Evolutionary conservation across 768 basidiomycete species (phyloP), one percentile per base, ranked within the genome.

Genomic region (Phylloporus rhodoxanthus): DNA sequence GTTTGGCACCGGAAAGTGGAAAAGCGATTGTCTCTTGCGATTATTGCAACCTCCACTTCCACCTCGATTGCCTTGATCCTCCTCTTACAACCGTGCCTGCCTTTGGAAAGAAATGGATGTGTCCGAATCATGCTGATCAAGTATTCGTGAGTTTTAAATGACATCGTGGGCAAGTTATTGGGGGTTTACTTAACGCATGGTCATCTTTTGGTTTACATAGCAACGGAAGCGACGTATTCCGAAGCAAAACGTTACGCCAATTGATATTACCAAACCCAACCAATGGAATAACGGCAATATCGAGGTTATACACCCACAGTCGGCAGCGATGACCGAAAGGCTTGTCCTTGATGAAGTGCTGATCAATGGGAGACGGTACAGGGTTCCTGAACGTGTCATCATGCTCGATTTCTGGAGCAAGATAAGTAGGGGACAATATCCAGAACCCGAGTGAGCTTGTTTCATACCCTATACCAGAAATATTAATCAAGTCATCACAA

Each of bases 401-500:
- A 78, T 89, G 40, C 78, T 99, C 42, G 95, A 99, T 66, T 99
- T 99, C 62, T 98, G 95, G 94, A 84, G 81, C 49, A 93, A 87
- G 66, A 73, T 89, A 50, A 78, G 69, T 56, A 68, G 71, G 47
- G 76, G 75, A 50, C 68, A 61, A 26, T 68, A 68, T 52, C 68
- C 63, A 30, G 68, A 69, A 48, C 55, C 68, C 40, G 70, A 66
- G 82, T 80, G 55, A 57, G 72, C 69, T 47, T 49, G 9, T 36
- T 43, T 28, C 21, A 13, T n/a, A 8, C 32, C 17, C 23, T 33
- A n/a, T 33, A 38, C 32, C 36, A 10, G 17, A 42, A 28, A 45
- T 8, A 17, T 29, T 53, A 20, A 46, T 37, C 19, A 41, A 46
- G 42, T 43, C 36, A 43, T 15, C 17, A 32, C 50, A 32, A 32